Percentiles rank a stretch among this genome's conserved stretches.
phyloP scores from a whole-genome alignment of 345 rosid genomes.

The Acer saccharum region DNA sequence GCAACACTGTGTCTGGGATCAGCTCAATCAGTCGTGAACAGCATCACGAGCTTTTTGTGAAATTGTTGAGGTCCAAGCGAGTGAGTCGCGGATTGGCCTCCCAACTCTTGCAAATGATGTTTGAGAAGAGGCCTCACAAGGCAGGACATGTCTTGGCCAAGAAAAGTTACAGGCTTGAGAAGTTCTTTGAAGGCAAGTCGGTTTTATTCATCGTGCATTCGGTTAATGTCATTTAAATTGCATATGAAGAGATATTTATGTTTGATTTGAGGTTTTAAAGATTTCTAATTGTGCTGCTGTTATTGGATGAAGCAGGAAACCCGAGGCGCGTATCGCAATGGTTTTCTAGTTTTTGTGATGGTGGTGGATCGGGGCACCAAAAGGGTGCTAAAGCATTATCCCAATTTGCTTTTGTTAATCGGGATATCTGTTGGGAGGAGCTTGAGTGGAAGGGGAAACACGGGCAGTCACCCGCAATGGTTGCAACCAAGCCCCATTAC shows the following conservation, averaged over 20 bases:
- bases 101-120: slow-evolving; percentile 63
- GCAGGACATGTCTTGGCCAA: slow-evolving; percentile 60
- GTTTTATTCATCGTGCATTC: neutral
- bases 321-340: slow-evolving; percentile 57
- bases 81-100: slow-evolving; percentile 47
- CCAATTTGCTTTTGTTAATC: slow-evolving; percentile 78
- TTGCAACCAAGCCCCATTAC: slow-evolving; percentile 94
- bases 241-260: neutral
- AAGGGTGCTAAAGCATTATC: slow-evolving; percentile 90
- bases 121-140: slow-evolving; percentile 52
- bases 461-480: slow-evolving; percentile 95
- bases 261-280: neutral
- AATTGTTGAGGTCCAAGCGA: slow-evolving; percentile 50
- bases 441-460: slow-evolving; percentile 96
- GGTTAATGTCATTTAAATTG: neutral
- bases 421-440: slow-evolving; percentile 97
- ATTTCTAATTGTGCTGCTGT: slow-evolving; percentile 1
- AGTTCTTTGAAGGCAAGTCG: slow-evolving; percentile 67
- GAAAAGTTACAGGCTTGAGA: slow-evolving; percentile 64
- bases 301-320: slow-evolving; percentile 48
- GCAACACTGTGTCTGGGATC: slow-evolving; percentile 49
- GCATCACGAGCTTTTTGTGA: slow-evolving; percentile 56
- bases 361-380: slow-evolving; percentile 65
- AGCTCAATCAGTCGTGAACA: slow-evolving; percentile 44
- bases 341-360: slow-evolving; percentile 71